Conservation (phyloP, 257 asterid genomes). For the Rubia yunnanensis region DNA sequence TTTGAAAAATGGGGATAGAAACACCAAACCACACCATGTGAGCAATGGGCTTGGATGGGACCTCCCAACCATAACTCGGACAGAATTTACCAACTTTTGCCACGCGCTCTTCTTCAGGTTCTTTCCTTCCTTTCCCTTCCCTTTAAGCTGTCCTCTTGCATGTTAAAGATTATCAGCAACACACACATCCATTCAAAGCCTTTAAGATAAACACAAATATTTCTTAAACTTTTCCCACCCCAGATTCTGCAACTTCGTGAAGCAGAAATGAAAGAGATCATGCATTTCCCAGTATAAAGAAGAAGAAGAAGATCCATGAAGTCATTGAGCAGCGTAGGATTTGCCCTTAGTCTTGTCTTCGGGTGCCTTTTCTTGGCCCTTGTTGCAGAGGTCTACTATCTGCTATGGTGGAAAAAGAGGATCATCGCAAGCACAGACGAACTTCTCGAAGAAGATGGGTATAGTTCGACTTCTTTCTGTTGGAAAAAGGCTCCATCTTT, state of each 20-base stretch:
- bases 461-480: slow-evolving; percentile 16
- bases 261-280: not conserved
- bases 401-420: slow-evolving; percentile 59
- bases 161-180: not conserved
- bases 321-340: slow-evolving; percentile 47
- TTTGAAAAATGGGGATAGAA: too few species aligned
- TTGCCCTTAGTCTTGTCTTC: slow-evolving; percentile 53
- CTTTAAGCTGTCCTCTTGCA: slow-evolving; percentile 7
- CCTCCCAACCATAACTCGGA: slow-evolving; percentile 18
- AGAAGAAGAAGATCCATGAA: slow-evolving; percentile 53
- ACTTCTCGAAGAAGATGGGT: slow-evolving; percentile 24
- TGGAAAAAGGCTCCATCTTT: slow-evolving; percentile 30
- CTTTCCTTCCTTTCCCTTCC: not conserved
- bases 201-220: not conserved
- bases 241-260: not conserved
- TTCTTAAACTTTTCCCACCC: not conserved
- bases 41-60: slow-evolving; percentile 18
- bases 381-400: slow-evolving; percentile 54
- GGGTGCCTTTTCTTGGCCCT: slow-evolving; percentile 56
- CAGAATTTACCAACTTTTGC: slow-evolving; percentile 22
- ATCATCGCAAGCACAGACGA: slow-evolving; percentile 17
- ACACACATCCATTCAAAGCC: not conserved
- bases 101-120: slow-evolving; percentile 2
- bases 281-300: not conserved
- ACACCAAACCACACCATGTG: slow-evolving; percentile 25